phyloP scores from a whole-genome alignment of 345 rosid species.

The Mercurialis annua region DNA sequence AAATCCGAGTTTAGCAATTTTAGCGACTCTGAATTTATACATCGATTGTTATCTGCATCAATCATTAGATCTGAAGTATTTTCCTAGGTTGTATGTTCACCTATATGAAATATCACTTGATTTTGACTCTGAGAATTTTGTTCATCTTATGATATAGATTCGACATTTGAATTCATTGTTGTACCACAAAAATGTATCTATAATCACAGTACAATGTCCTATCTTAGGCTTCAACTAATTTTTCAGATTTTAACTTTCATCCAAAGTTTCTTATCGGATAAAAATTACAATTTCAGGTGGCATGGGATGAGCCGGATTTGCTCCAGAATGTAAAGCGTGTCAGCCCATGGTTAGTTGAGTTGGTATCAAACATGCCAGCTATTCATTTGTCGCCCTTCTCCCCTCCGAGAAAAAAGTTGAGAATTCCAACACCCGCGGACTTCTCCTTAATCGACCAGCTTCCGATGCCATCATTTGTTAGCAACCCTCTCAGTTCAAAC shows the following conservation, averaged over 20 bases:
- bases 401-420: conserved; percentile 82
- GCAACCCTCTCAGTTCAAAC: conserved; percentile 53
- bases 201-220: neutral
- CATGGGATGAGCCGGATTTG: conserved; percentile 99
- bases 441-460: conserved; percentile 50
- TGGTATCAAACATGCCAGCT: conserved; percentile 74
- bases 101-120: no score
- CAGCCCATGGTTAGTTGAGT: conserved; percentile 90
- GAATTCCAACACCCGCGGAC: conserved; percentile 60
- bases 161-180: neutral
- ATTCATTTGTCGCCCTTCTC: conserved; percentile 70
- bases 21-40: neutral
- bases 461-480: conserved; percentile 57
- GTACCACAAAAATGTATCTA: neutral
- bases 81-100: neutral
- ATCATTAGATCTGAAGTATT: neutral
- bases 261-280: neutral
- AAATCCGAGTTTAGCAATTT: neutral
- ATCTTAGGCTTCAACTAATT: neutral
- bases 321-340: conserved; percentile 94
- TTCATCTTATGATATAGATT: neutral
- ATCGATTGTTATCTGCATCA: neutral
- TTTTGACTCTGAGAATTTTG: no score
- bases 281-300: conserved; percentile 44
- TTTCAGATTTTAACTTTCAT: conserved; percentile 1